These are phyloP conservation scores for Curvularia spicifera DNA, from an alignment of 2,329 filamentous ascomycete species.

Conservation along the genomic window DNA sequence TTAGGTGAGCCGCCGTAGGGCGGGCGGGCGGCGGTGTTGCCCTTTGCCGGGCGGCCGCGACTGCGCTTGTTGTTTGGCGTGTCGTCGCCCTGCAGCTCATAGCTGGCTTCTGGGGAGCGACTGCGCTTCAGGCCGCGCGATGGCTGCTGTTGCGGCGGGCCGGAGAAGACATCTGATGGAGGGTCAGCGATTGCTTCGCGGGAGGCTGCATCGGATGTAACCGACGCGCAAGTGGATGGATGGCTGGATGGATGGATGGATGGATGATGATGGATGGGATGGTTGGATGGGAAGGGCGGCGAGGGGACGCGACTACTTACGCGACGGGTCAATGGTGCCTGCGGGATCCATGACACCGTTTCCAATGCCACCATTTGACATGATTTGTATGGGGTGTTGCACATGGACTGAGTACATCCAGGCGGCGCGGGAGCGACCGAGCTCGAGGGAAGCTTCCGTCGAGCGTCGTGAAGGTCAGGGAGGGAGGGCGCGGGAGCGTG, in stretches of 20 bases:
- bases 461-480: conserved; percentile 23
- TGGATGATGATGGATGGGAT: too few relatives aligned
- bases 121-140: conserved; percentile 51
- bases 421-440: conserved; percentile 44
- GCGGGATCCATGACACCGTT: conserved; percentile 51
- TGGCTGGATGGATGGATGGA: too few relatives aligned
- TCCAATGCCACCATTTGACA: conserved; percentile 50
- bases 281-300: not conserved
- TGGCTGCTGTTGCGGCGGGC: conserved; percentile 35
- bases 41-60: conserved; percentile 67
- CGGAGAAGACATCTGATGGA: conserved; percentile 35
- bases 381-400: conserved; percentile 40
- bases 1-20: conserved; percentile 60
- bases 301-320: conserved; percentile 17
- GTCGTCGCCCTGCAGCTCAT: conserved; percentile 44
- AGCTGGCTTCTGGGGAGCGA: conserved; percentile 50
- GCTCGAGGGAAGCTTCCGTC: conserved; percentile 35
- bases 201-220: conserved; percentile 45
- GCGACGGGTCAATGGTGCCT: conserved; percentile 51
- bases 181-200: conserved; percentile 33
- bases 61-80: conserved; percentile 37
- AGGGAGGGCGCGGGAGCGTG: conserved; percentile 5
- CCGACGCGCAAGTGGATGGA: conserved; percentile 27
- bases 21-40: conserved; percentile 43
- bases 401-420: conserved; percentile 52